Evolutionary conservation across 2,329 filamentous ascomycete species (phyloP).

Genomic region (Alternaria sp.): DNA sequence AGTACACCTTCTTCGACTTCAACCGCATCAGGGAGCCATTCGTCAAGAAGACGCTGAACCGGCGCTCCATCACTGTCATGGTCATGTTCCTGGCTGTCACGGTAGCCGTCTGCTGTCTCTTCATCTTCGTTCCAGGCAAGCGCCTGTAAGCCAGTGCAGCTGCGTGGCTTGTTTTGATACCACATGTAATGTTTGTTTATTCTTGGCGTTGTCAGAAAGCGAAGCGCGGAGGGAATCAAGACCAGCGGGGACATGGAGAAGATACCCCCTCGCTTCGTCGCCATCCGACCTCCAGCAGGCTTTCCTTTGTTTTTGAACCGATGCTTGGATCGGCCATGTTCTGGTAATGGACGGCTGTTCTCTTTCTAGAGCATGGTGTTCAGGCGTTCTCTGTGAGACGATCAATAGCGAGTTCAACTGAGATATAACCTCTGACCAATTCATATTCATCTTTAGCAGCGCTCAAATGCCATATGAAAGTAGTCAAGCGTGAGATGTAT

Average conservation of each 20-base stretch:
- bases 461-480: neutral
- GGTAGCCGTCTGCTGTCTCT: conserved; percentile 82
- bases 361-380: conserved; percentile 15
- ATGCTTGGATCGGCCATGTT: conserved; percentile 4
- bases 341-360: conserved; percentile 9
- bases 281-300: conserved; percentile 10
- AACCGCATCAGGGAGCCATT: conserved; percentile 88
- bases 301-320: conserved; percentile 15
- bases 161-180: conserved; percentile 5
- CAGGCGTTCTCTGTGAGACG: conserved; percentile 2
- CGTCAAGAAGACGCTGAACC: conserved; percentile 82
- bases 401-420: neutral
- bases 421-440: neutral
- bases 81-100: conserved; percentile 77
- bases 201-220: conserved; percentile 15
- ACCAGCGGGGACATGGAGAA: conserved; percentile 9
- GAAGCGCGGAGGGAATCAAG: conserved; percentile 10
- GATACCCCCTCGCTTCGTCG: conserved; percentile 23
- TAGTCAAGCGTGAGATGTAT: neutral
- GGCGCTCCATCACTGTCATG: conserved; percentile 82
- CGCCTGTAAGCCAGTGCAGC: conserved; percentile 60
- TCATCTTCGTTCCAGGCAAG: conserved; percentile 93
- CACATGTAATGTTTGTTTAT: conserved; percentile 28
- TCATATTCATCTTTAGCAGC: neutral
- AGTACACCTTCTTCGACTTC: conserved; percentile 96